phyloP scores from a whole-genome alignment of 176 grass and related monocot genomes.

The Paspalum vaginatum region DNA sequence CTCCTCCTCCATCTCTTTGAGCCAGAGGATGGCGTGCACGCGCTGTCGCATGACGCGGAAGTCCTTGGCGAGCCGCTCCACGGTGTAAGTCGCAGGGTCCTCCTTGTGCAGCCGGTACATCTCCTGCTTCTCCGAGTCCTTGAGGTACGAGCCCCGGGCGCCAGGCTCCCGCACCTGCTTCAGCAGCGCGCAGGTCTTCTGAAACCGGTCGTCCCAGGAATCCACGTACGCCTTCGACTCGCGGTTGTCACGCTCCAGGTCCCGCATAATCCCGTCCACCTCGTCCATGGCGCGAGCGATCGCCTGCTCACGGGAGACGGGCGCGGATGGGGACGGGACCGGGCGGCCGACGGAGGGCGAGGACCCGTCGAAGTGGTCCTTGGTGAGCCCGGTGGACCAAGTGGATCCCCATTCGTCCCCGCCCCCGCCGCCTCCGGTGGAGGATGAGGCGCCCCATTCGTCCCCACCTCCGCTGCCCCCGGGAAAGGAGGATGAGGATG shows the following conservation, averaged over 20 bases:
- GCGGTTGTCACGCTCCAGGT: constrained; percentile 42
- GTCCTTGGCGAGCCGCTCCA: constrained; percentile 96
- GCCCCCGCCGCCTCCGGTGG: constrained; percentile 5
- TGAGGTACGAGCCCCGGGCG: constrained; percentile 73
- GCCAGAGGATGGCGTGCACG: constrained; percentile 94
- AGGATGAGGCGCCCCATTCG: constrained; percentile 61
- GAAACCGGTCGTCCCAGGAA: constrained; percentile 59
- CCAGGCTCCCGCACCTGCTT: constrained; percentile 87
- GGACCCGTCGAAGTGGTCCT: constrained; percentile 91
- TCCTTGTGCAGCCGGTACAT: constrained; percentile 97
- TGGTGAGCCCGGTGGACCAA: constrained; percentile 88
- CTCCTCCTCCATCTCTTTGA: constrained; percentile 95
- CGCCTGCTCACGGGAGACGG: constrained; percentile 38
- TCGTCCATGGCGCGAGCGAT: constrained; percentile 64
- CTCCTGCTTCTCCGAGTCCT: constrained; percentile 94
- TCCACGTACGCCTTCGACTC: constrained; percentile 60
- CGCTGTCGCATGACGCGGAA: constrained; percentile 92
- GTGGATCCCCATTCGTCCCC: constrained; percentile 76
- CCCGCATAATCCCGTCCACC: constrained; percentile 53
- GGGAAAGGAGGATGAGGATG: constrained; percentile 13
- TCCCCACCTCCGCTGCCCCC: constrained; percentile 39
- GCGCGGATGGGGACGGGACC: constrained; percentile 13
- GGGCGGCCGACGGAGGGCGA: constrained; percentile 38
- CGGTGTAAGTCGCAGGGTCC: constrained; percentile 75
- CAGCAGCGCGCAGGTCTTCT: constrained; percentile 70